Evolutionary conservation across 176 grass and related monocot genomes (phyloP), one percentile per base, ranked within the genome.

Genomic region (Guadua angustifolia): DNA sequence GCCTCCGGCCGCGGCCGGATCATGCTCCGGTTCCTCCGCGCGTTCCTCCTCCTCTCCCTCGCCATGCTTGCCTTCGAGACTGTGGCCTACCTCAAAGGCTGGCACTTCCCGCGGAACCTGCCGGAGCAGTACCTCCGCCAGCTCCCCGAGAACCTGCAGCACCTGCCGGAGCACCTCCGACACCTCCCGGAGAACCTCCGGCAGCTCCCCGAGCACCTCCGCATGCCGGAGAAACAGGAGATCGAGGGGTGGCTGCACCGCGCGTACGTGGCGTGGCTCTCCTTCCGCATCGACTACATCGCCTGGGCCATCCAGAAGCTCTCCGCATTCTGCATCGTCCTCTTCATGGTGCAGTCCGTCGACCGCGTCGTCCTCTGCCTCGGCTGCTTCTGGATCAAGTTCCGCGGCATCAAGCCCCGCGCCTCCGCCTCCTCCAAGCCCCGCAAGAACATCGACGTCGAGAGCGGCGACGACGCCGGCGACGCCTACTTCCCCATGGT

Each of bases 341-440:
- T 98, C n/a, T 98, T 98, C 85, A 89, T 98, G 81, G 88, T 98
- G 77, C 95, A 98, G 82, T 94, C 92, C 44, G 69, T 91, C 4
- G 95, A 98, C 79, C 89, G 95, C 79, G 56, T 98, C 69, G 7
- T 98, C 22, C 85, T 95, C 52, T 98, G 95, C 86, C 79, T 98
- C 5, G 92, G 91, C 0, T 98, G 92, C 85, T 93, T 98, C 81
- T 98, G 95, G 95, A 93, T 98, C 89, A 95, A 93, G 86, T 3
- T 98, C 66, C 86, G 92, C 11, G 92, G 92, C 62, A 88, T 95
- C 82, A 94, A 85, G 69, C 95, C 95, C 1, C 60, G 71, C 18
- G 46, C 76, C 52, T 69, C 71, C n/a, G 66, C 73, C 9, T 2
- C 40, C 24, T 64, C 89, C 6, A 72, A 70, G 65, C 5, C 15